These are phyloP conservation scores for Globisporangium okanoganense DNA, from an alignment of 352 stramenopile genomes.

Conservation along the genomic window DNA sequence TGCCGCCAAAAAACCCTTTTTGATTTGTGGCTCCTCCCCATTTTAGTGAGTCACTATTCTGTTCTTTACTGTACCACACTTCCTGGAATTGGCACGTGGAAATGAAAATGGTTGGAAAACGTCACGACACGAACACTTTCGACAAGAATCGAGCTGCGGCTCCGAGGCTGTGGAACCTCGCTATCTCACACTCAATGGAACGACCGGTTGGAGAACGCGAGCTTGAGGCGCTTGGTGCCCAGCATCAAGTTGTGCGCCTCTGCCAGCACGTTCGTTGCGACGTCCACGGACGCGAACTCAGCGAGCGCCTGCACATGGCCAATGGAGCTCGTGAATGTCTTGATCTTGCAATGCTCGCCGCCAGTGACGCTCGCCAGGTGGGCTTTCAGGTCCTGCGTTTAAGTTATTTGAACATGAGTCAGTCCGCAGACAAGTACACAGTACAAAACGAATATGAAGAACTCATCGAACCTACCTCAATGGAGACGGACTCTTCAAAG, in stretches of 20 bases:
- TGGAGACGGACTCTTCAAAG: conserved; percentile 32
- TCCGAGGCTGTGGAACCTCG: too few species aligned
- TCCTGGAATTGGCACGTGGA: too few species aligned
- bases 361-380: conserved; percentile 35
- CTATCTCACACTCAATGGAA: conserved; percentile 21
- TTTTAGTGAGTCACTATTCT: background rate
- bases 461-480: conserved; percentile 31
- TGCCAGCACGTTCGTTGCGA: conserved; percentile 49
- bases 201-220: conserved; percentile 56
- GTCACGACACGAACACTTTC: background rate
- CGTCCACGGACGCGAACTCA: conserved; percentile 48
- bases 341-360: conserved; percentile 40
- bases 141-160: background rate
- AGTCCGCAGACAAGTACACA: background rate
- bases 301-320: conserved; percentile 45
- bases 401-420: background rate
- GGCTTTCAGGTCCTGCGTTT: conserved; percentile 27
- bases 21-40: background rate
- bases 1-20: conserved; percentile 4
- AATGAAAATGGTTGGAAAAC: background rate
- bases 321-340: conserved; percentile 41
- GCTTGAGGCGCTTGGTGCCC: conserved; percentile 34
- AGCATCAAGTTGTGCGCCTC: conserved; percentile 45
- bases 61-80: background rate
- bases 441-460: too few species aligned